A percentile compares a stretch with the other conserved stretches of the same genome.
phyloP scores from a whole-genome alignment of 179 eudicot genomes.

The Beta corolliflora region DNA sequence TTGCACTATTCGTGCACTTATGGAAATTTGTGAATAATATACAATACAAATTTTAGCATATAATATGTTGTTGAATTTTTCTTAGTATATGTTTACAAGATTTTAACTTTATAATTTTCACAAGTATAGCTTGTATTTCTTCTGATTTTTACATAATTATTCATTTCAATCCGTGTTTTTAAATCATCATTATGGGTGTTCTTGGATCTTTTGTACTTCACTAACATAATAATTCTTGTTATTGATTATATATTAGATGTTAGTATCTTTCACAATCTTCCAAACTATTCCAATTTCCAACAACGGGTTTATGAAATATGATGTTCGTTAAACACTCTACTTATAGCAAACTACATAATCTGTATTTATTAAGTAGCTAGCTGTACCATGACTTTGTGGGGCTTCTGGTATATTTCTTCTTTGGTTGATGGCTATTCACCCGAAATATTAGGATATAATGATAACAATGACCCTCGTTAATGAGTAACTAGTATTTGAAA shows the following conservation, averaged over 20 bases:
- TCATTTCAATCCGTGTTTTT: too few relatives aligned
- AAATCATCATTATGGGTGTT: too few relatives aligned
- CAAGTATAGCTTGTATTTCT: too few relatives aligned
- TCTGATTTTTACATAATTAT: too few relatives aligned
- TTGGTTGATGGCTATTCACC: not conserved
- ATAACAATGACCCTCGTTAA: slow-evolving; percentile 1
- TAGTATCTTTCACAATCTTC: not conserved
- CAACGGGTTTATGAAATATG: not conserved
- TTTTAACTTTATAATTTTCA: too few relatives aligned
- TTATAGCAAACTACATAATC: not conserved
- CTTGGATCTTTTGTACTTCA: too few relatives aligned
- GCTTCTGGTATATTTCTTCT: slow-evolving; percentile 2
- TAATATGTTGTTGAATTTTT: too few relatives aligned
- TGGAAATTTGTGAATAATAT: too few relatives aligned
- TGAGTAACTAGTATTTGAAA: slow-evolving; percentile 4
- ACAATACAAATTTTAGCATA: too few relatives aligned
- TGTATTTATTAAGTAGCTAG: not conserved
- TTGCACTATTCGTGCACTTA: too few relatives aligned
- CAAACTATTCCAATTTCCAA: not conserved
- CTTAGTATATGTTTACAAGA: too few relatives aligned
- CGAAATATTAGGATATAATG: not conserved
- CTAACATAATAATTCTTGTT: too few relatives aligned
- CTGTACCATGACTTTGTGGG: not conserved
- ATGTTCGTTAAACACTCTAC: not conserved
- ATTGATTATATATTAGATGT: not conserved